A percentile compares a stretch with the other conserved stretches of the same genome.
Conservation (phyloP, 768 basidiomycete species). For the Boletus pseudopeckii region DNA sequence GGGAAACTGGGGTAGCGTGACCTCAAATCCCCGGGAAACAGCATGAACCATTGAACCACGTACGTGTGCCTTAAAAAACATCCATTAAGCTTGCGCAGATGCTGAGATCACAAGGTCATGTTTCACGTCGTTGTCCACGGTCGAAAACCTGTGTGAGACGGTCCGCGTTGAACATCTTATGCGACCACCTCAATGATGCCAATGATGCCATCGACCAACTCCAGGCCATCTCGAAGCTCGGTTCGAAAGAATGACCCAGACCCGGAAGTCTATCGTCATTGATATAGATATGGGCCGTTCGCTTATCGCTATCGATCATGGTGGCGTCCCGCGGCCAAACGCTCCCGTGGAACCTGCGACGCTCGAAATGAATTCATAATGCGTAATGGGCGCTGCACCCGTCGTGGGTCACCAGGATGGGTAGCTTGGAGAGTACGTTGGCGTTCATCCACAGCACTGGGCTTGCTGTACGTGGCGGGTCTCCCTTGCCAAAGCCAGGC, state of each 20-base stretch:
- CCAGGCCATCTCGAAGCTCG: not conserved
- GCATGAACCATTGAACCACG: not conserved
- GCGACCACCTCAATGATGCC: not conserved
- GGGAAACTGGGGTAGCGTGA: not conserved
- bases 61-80: not conserved
- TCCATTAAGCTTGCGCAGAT: not conserved
- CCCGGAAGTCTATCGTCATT: conserved; percentile 16
- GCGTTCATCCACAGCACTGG: not conserved
- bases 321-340: conserved; percentile 17
- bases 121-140: not conserved
- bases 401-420: not conserved
- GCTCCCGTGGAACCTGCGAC: not conserved
- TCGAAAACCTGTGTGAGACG: not conserved
- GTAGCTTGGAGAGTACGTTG: not conserved
- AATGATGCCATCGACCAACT: not conserved
- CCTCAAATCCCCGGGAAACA: not conserved
- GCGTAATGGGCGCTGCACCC: not conserved
- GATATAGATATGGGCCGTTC: conserved; percentile 2
- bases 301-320: not conserved
- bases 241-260: not conserved
- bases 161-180: not conserved
- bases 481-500: not conserved
- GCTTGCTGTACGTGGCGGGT: conserved; percentile 4
- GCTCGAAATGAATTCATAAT: conserved; percentile 8
- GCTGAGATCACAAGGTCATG: not conserved